These are phyloP conservation scores for Fusarium coffeatum DNA, from an alignment of 2,329 filamentous ascomycete species.

Conservation along the genomic window DNA sequence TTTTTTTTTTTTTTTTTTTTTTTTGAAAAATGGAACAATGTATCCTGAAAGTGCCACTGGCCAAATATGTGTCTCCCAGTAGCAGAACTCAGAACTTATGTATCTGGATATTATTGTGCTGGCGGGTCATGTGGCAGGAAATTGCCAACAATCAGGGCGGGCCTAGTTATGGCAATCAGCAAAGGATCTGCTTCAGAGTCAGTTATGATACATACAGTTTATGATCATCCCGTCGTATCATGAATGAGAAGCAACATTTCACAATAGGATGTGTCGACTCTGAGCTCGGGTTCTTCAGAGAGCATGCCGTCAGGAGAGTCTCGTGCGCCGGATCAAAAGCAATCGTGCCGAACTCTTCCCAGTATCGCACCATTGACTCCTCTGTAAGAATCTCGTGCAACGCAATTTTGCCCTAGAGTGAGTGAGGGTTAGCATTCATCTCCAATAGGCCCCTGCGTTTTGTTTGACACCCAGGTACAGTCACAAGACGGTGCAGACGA, in stretches of 20 bases:
- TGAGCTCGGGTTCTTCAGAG: constrained; percentile 82
- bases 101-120: constrained; percentile 30
- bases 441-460: neutral
- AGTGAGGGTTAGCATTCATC: constrained; percentile 32
- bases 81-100: neutral
- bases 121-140: constrained; percentile 86
- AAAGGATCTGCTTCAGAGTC: neutral
- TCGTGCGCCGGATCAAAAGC: constrained; percentile 96
- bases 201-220: constrained; percentile 79
- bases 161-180: constrained; percentile 66
- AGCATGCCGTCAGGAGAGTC: constrained; percentile 92
- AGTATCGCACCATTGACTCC: constrained; percentile 94
- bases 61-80: constrained; percentile 1
- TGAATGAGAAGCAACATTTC: constrained; percentile 97
- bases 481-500: constrained; percentile 15
- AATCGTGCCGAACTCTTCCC: constrained; percentile 98
- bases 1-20: constrained; percentile 11
- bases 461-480: constrained; percentile 6
- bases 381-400: constrained; percentile 96
- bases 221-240: constrained; percentile 92
- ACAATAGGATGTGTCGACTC: constrained; percentile 78
- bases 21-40: constrained; percentile 7
- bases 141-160: constrained; percentile 94
- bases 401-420: constrained; percentile 83
- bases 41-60: neutral